Percentiles rank a stretch among this genome's conserved stretches.
Evolutionary conservation across 306 rosid genomes (phyloP).

Genomic region (Pyrus betulifolia): DNA sequence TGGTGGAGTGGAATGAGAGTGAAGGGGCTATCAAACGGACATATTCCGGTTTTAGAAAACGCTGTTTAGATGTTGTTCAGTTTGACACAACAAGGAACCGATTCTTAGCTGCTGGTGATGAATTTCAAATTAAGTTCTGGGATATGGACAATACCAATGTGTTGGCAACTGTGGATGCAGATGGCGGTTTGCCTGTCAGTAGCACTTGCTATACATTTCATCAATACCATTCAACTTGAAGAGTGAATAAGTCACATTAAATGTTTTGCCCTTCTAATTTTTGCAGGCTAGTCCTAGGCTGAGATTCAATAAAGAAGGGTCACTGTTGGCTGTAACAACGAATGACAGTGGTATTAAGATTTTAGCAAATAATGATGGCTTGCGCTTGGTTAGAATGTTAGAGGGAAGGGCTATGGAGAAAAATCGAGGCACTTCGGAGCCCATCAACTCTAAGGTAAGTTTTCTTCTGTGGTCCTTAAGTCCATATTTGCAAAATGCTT

Average conservation of each 20-base stretch:
- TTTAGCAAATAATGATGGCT: conserved; percentile 35
- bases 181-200: conserved; percentile 38
- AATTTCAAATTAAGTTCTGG: conserved; percentile 44
- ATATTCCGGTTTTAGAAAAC: conserved; percentile 35
- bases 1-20: conserved; percentile 47
- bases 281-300: conserved; percentile 40
- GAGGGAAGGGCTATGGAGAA: conserved; percentile 34
- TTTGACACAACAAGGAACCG: conserved; percentile 43
- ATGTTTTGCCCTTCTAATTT: background rate
- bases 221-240: background rate
- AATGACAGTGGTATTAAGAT: conserved; percentile 35
- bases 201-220: background rate
- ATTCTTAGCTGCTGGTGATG: conserved; percentile 42
- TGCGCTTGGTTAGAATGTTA: conserved; percentile 32
- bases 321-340: conserved; percentile 38
- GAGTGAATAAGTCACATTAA: background rate
- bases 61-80: conserved; percentile 37
- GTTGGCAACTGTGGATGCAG: conserved; percentile 34
- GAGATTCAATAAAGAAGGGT: conserved; percentile 43
- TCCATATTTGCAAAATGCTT: background rate
- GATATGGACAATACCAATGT: conserved; percentile 32
- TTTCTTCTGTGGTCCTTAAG: background rate
- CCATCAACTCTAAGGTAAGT: conserved; percentile 30
- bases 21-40: conserved; percentile 42
- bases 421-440: conserved; percentile 33